phyloP scores from a whole-genome alignment of 75 land plant genomes.

The Ceratopteris richardii region DNA sequence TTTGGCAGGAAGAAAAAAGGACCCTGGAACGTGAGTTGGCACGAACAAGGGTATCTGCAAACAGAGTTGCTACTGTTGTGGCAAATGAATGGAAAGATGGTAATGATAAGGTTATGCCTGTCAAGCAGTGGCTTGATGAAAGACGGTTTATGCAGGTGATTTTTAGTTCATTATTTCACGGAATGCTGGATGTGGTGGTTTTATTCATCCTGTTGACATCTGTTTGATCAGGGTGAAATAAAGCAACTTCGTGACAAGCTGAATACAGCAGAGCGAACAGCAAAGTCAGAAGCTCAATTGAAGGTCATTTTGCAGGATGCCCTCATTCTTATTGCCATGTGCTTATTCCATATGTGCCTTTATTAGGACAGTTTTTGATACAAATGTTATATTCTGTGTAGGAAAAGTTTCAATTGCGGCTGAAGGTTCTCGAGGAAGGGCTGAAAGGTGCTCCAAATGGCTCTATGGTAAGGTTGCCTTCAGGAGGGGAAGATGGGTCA shows the following conservation, averaged over 20 bases:
- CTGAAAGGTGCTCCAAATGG: slow-evolving; percentile 37
- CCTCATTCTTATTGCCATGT: too few species aligned
- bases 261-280: slow-evolving; percentile 70
- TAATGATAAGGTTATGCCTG: slow-evolving; percentile 97
- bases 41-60: slow-evolving; percentile 82
- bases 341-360: too few species aligned
- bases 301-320: slow-evolving; percentile 55
- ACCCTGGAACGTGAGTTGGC: slow-evolving; percentile 88
- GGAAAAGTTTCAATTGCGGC: slow-evolving; percentile 82
- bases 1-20: slow-evolving; percentile 66
- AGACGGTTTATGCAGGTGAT: slow-evolving; percentile 77
- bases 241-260: slow-evolving; percentile 95
- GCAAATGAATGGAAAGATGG: slow-evolving; percentile 96
- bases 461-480: slow-evolving; percentile 19
- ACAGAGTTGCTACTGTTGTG: slow-evolving; percentile 83
- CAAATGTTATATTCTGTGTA: slow-evolving; percentile 11
- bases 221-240: slow-evolving; percentile 78
- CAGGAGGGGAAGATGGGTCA: slow-evolving; percentile 14
- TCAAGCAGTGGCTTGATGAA: slow-evolving; percentile 93
- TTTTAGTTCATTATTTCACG: neutral
- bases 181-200: neutral
- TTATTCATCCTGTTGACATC: neutral
- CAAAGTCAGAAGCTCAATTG: slow-evolving; percentile 78
- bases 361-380: neutral
- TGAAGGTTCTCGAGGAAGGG: slow-evolving; percentile 82